Percentiles rank a stretch among this genome's conserved stretches.
Conservation (phyloP, 2,329 filamentous ascomycete genomes). For the Neodidymelliopsis sp. region DNA sequence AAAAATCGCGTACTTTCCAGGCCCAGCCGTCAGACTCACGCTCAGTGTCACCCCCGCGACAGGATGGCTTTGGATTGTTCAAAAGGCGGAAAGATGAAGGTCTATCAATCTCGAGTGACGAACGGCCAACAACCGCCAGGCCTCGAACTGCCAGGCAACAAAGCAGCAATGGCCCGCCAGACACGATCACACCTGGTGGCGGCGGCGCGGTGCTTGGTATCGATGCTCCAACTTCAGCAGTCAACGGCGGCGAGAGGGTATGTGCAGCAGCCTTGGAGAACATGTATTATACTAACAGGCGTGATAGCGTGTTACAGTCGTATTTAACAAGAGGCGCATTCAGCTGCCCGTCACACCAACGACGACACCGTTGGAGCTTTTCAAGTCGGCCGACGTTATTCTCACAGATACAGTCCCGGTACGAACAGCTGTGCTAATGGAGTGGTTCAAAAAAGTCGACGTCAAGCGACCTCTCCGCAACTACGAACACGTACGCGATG, state of each 20-base stretch:
- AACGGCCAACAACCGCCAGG: slow-evolving; percentile 19
- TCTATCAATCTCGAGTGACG: slow-evolving; percentile 28
- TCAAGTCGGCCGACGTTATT: slow-evolving; percentile 70
- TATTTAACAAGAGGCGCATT: slow-evolving; percentile 73
- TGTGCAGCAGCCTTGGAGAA: slow-evolving; percentile 40
- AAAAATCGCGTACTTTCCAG: slow-evolving; percentile 32
- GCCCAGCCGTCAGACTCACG: slow-evolving; percentile 35
- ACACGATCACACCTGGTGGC: slow-evolving; percentile 54
- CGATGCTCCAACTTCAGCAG: slow-evolving; percentile 81
- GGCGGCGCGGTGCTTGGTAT: slow-evolving; percentile 62
- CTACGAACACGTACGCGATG: slow-evolving; percentile 85
- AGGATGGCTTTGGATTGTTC: slow-evolving; percentile 45
- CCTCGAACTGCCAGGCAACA: slow-evolving; percentile 30
- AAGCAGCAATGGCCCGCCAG: slow-evolving; percentile 33
- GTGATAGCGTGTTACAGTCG: slow-evolving; percentile 71
- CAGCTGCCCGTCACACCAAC: slow-evolving; percentile 75
- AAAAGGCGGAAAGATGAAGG: slow-evolving; percentile 44
- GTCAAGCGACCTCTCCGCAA: slow-evolving; percentile 82
- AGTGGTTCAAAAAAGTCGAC: slow-evolving; percentile 77
- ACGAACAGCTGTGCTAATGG: slow-evolving; percentile 73
- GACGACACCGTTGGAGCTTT: slow-evolving; percentile 77
- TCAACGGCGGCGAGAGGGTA: slow-evolving; percentile 80
- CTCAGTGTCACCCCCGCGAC: slow-evolving; percentile 39
- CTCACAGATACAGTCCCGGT: slow-evolving; percentile 71
- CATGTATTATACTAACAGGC: slow-evolving; percentile 21